Conservation (phyloP, 1,139 yeast species). For the Magnusiomyces ingens region DNA sequence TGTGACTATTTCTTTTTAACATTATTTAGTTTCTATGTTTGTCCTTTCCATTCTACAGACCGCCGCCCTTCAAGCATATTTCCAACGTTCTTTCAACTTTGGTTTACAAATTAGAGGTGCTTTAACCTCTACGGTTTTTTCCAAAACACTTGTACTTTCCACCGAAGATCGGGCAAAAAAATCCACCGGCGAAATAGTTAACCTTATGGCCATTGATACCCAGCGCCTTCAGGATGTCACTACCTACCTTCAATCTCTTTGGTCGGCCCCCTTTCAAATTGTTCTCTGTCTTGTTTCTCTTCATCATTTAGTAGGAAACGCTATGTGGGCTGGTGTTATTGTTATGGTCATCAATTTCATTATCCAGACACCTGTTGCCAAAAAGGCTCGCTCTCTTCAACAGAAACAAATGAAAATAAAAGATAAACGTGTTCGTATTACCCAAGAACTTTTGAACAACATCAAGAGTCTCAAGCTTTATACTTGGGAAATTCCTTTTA, state of each 20-base stretch:
- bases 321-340: slow-evolving; percentile 96
- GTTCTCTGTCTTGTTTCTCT: slow-evolving; percentile 69
- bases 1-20: no score
- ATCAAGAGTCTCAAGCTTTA: slow-evolving; percentile 88
- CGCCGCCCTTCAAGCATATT: slow-evolving; percentile 82
- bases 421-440: slow-evolving; percentile 63
- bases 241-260: slow-evolving; percentile 77
- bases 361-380: slow-evolving; percentile 67
- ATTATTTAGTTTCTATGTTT: slow-evolving; percentile 60
- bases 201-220: slow-evolving; percentile 93
- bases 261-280: slow-evolving; percentile 98
- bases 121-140: slow-evolving; percentile 66
- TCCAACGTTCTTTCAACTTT: slow-evolving; percentile 77
- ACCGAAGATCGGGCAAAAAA: slow-evolving; percentile 75
- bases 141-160: slow-evolving; percentile 72
- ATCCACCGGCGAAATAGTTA: slow-evolving; percentile 90
- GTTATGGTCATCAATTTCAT: slow-evolving; percentile 84
- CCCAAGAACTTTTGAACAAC: slow-evolving; percentile 83
- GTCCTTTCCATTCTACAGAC: slow-evolving; percentile 78
- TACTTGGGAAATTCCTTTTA: slow-evolving; percentile 92
- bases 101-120: slow-evolving; percentile 88
- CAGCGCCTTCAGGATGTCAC: slow-evolving; percentile 88
- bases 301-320: slow-evolving; percentile 69
- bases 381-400: slow-evolving; percentile 68
- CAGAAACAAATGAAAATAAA: slow-evolving; percentile 63